Evolutionary conservation across 257 asterid genomes (phyloP).

Genomic region (Craterostigma plantagineum): DNA sequence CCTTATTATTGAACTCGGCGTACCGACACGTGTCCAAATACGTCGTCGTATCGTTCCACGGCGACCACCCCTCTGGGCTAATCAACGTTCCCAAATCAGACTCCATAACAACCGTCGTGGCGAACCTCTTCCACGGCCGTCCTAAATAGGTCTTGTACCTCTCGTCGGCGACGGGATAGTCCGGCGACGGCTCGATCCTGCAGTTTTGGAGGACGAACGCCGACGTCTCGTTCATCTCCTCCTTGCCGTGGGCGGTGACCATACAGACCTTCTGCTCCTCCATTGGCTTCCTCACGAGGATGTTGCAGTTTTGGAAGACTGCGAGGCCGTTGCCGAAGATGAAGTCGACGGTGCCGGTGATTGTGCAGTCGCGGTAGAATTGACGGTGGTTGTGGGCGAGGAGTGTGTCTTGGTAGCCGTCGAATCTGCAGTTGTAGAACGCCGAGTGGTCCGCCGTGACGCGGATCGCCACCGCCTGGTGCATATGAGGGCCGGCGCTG

Average conservation of each 20-base stretch:
- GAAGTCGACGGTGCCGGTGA: slow-evolving; percentile 71
- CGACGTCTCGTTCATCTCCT: slow-evolving; percentile 28
- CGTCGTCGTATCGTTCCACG: slow-evolving; percentile 15
- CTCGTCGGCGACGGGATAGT: slow-evolving; percentile 6
- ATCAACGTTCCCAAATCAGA: slow-evolving; percentile 24
- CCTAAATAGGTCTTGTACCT: slow-evolving; percentile 22
- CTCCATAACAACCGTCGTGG: slow-evolving; percentile 36
- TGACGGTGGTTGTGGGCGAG: slow-evolving; percentile 60
- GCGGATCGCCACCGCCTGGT: slow-evolving; percentile 71
- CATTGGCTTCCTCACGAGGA: slow-evolving; percentile 33
- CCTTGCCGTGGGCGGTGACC: slow-evolving; percentile 46
- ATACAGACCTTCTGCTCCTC: slow-evolving; percentile 25
- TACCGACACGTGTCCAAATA: slow-evolving; percentile 22
- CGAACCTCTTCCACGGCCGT: slow-evolving; percentile 43
- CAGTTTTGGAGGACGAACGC: slow-evolving; percentile 29
- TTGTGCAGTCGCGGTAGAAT: slow-evolving; percentile 60
- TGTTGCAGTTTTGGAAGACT: slow-evolving; percentile 42
- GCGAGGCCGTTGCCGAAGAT: slow-evolving; percentile 58
- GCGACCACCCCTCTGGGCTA: slow-evolving; percentile 43
- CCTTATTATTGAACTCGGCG: slow-evolving; percentile 32
- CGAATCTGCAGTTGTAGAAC: slow-evolving; percentile 52
- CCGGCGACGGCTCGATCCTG: slow-evolving; percentile 21
- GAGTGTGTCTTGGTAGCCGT: slow-evolving; percentile 72
- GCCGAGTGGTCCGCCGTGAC: slow-evolving; percentile 52
- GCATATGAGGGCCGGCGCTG: slow-evolving; percentile 41